phyloP scores from a whole-genome alignment of 331 rosid species.

The Pyrus hybrid region DNA sequence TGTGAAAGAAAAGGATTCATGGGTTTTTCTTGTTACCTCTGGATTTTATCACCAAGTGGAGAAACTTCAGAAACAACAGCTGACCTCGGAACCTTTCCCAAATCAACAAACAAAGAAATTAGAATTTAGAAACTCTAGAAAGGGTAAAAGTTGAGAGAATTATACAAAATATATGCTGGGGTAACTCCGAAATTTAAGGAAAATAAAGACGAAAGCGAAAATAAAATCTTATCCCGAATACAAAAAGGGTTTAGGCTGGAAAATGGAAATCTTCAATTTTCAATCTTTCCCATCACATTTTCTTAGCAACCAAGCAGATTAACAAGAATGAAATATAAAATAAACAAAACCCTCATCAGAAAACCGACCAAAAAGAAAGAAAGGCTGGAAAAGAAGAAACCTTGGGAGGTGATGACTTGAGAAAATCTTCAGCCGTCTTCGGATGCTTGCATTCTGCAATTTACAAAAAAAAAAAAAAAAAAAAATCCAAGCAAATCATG shows the following conservation, averaged over 20 bases:
- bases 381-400: conserved; percentile 22
- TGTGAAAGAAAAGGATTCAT: not conserved
- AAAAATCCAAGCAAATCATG: not conserved
- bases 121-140: not conserved
- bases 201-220: not conserved
- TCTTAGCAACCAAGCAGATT: conserved; percentile 12
- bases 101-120: not conserved
- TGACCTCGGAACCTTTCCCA: conserved; percentile 44
- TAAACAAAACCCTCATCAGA: not conserved
- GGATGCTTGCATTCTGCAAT: conserved; percentile 85
- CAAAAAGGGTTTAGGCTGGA: not conserved
- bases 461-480: not conserved
- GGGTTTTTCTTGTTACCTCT: conserved; percentile 45
- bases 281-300: not conserved
- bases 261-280: conserved; percentile 15
- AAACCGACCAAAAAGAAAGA: not conserved
- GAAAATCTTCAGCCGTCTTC: conserved; percentile 72
- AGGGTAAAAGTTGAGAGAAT: not conserved
- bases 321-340: not conserved
- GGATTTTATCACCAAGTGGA: conserved; percentile 46
- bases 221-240: not conserved
- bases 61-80: conserved; percentile 35
- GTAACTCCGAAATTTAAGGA: not conserved
- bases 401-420: conserved; percentile 69
- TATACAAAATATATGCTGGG: not conserved